phyloP scores from a whole-genome alignment of 1,284 basidiomycete species.

The Ustilago hordei region DNA sequence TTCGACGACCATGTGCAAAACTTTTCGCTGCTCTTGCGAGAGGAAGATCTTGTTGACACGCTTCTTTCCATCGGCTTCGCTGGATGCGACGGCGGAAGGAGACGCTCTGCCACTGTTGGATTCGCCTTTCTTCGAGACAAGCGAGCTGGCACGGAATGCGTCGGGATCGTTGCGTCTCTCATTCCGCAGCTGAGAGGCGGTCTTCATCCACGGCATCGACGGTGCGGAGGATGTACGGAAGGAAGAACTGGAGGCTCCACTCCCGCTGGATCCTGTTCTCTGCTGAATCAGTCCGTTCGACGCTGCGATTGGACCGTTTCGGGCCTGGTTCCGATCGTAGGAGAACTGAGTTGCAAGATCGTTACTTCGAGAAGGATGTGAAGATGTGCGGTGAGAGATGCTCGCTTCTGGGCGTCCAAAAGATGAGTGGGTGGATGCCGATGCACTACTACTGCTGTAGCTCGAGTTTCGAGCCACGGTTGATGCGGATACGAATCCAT shows the following conservation, averaged over 20 bases:
- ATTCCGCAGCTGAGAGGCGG: conserved; percentile 39
- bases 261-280: neutral
- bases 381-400: conserved; percentile 3
- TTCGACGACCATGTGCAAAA: conserved; percentile 63
- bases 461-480: conserved; percentile 9
- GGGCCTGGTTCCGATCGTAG: conserved; percentile 21
- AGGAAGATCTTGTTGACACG: conserved; percentile 56
- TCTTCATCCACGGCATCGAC: conserved; percentile 40
- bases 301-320: neutral
- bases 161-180: conserved; percentile 34
- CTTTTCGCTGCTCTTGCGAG: conserved; percentile 62
- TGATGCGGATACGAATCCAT: conserved; percentile 25
- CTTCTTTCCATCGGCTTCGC: conserved; percentile 14
- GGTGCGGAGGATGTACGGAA: conserved; percentile 30
- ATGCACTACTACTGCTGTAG: conserved; percentile 8
- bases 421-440: conserved; percentile 4
- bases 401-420: conserved; percentile 1
- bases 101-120: conserved; percentile 11
- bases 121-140: conserved; percentile 15
- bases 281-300: neutral
- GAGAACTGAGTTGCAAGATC: conserved; percentile 32
- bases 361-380: conserved; percentile 21
- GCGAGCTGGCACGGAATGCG: conserved; percentile 32
- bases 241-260: conserved; percentile 10
- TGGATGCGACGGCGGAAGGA: conserved; percentile 6